Conservation (phyloP, 768 basidiomycete species). For the Paxillus rubicundulus region DNA sequence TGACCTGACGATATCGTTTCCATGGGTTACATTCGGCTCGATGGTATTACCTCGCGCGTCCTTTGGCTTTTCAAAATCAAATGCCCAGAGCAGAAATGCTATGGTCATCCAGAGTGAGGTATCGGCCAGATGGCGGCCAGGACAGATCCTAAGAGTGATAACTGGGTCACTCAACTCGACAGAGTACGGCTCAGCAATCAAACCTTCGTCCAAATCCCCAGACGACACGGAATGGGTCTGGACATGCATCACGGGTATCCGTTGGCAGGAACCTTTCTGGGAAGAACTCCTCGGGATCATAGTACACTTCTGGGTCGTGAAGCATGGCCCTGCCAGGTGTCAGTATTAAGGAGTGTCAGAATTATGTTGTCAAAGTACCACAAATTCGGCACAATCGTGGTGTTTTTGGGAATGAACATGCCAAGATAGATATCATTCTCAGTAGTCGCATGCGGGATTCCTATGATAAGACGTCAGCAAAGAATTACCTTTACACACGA, state of each 20-base stretch:
- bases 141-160: neutral
- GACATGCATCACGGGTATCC: neutral
- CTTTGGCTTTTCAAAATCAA: neutral
- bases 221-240: neutral
- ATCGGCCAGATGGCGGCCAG: conserved; percentile 4
- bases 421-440: neutral
- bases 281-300: neutral
- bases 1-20: neutral
- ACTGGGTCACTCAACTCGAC: neutral
- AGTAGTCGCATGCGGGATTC: neutral
- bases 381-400: neutral
- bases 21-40: neutral
- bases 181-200: neutral
- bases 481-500: no score
- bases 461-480: neutral
- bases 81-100: neutral
- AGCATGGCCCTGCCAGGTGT: no score
- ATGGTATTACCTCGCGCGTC: neutral
- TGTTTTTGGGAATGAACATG: neutral
- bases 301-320: no score
- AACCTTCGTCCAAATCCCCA: conserved; percentile 1
- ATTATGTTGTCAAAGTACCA: no score
- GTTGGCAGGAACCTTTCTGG: neutral
- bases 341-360: no score
- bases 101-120: conserved; percentile 2